A percentile compares a stretch with the other conserved stretches of the same genome.
Conservation (phyloP, 768 basidiomycete species). For the Lanmaoa pseudosensibilis region DNA sequence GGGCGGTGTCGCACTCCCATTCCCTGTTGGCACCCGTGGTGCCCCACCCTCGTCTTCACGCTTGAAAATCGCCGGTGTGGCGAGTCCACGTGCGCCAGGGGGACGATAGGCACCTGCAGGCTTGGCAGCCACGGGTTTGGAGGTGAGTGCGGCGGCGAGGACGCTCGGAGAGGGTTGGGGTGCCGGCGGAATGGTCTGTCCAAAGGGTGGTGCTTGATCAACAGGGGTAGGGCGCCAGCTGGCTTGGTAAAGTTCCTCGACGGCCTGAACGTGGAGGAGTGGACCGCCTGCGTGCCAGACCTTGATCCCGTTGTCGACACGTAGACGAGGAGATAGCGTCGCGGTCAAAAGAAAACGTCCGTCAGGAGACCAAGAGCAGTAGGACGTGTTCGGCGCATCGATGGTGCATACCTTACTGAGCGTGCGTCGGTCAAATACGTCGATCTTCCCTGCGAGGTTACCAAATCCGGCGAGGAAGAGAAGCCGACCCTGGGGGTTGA, state of each 20-base stretch:
- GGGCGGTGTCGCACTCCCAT: conserved; percentile 62
- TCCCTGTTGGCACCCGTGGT: conserved; percentile 47
- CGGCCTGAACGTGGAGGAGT: conserved; percentile 77
- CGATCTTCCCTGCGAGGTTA: conserved; percentile 92
- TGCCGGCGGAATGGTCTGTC: conserved; percentile 60
- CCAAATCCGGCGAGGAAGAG: conserved; percentile 93
- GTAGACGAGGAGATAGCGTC: conserved; percentile 89
- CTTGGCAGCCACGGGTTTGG: conserved; percentile 59
- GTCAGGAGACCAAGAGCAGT: conserved; percentile 94
- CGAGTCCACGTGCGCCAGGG: conserved; percentile 86
- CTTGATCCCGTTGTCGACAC: conserved; percentile 97
- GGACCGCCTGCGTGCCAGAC: conserved; percentile 91
- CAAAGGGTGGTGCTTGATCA: conserved; percentile 68
- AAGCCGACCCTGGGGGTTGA: conserved; percentile 92
- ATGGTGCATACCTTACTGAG: conserved; percentile 76
- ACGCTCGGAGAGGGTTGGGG: conserved; percentile 67
- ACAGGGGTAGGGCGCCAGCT: conserved; percentile 77
- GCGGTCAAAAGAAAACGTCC: conserved; percentile 93
- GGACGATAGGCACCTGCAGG: conserved; percentile 90
- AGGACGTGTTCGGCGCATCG: conserved; percentile 90
- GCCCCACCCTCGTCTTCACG: conserved; percentile 87
- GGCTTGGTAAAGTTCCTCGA: conserved; percentile 90
- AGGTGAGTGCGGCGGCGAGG: conserved; percentile 42
- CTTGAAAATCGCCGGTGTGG: conserved; percentile 86
- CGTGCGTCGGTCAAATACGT: conserved; percentile 86